phyloP scores from a whole-genome alignment of 371 early-diverging fungal species.

The Syncephalastrum contaminatum region DNA sequence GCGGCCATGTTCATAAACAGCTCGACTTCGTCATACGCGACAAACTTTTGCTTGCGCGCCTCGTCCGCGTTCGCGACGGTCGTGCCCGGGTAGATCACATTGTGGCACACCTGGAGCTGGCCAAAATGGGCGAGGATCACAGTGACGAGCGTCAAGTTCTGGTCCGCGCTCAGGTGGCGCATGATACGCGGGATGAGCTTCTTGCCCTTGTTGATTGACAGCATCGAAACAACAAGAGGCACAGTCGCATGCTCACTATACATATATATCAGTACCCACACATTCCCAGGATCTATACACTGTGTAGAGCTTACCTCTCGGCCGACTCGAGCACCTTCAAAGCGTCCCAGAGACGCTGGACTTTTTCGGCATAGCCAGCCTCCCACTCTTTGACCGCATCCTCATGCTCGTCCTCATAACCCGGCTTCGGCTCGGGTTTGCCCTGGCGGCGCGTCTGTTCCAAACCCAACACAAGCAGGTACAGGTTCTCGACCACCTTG shows the following conservation, averaged over 20 bases:
- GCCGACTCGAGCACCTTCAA: slow-evolving; percentile 58
- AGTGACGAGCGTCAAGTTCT: slow-evolving; percentile 73
- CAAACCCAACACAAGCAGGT: slow-evolving; percentile 69
- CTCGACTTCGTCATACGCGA: slow-evolving; percentile 65
- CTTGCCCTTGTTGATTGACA: slow-evolving; percentile 84
- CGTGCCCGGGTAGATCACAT: slow-evolving; percentile 55
- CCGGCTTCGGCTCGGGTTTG: slow-evolving; percentile 45
- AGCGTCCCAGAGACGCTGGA: slow-evolving; percentile 63
- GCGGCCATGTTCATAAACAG: slow-evolving; percentile 82
- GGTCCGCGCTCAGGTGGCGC: slow-evolving; percentile 75
- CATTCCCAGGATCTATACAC: neutral
- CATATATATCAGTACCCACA: slow-evolving; percentile 2
- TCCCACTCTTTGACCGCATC: slow-evolving; percentile 54
- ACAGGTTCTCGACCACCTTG: slow-evolving; percentile 77
- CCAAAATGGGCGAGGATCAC: slow-evolving; percentile 82
- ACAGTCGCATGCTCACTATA: slow-evolving; percentile 2
- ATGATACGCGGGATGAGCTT: slow-evolving; percentile 83
- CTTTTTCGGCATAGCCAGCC: slow-evolving; percentile 46
- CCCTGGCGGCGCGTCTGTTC: slow-evolving; percentile 81
- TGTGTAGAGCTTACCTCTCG: slow-evolving; percentile 44
- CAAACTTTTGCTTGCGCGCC: slow-evolving; percentile 38
- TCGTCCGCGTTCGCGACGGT: slow-evolving; percentile 51
- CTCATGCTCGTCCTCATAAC: slow-evolving; percentile 50
- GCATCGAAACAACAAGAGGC: slow-evolving; percentile 54
- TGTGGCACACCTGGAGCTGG: slow-evolving; percentile 80